Base-by-base conservation (phyloP, 78 protist genomes). In the Blattamonas nauphoetae region DNA sequence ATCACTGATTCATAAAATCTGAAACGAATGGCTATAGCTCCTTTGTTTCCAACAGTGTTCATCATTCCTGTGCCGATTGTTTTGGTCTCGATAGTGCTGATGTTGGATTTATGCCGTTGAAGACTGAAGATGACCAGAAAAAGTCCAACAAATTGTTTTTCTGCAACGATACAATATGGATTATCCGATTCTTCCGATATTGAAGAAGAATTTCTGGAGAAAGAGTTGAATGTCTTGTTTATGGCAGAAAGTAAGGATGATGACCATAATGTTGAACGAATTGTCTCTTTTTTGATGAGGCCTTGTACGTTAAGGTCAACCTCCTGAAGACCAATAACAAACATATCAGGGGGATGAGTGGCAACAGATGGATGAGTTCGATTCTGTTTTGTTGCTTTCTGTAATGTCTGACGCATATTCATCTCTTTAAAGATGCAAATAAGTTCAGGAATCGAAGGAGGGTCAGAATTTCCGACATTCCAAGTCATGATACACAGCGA, bases 31-130 rank as follows among this genome's bases (percentile, higher is more conserved):
- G 94, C 94, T 5, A 95, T 94, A 41, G 94, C 96, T 44, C 97
- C 98, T 46, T 96, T 96, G 91, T 96, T 96, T 5, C 95, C 97
- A 83, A 55, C 11, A 55, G 71, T 21, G 21, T 55, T 55, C 84
- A 55, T 11, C 71, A 55, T 55, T 21, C 71, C 71, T 55, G 71
- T 55, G 11, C 71, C 71, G 11, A 55, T 21, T 29, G 38, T 29
- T 21, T 29, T 21, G 21, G 21, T 21, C 21, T 55, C 71, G 71
- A 11, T 29, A 11, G 11, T 21, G 11, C 21, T 11, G 38, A 55
- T 21, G 71, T 55, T 29, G 11, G 38, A 29, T 55, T 21, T 55
- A 55, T 29, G 11, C 11, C 38, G 21, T 55, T 11, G 21, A 55
- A 11, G 11, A 55, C 11, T 21, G 21, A 55, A 55, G 11, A 55